Conservation (phyloP, 306 rosid species). For the Heteromeles arbutifolia region DNA sequence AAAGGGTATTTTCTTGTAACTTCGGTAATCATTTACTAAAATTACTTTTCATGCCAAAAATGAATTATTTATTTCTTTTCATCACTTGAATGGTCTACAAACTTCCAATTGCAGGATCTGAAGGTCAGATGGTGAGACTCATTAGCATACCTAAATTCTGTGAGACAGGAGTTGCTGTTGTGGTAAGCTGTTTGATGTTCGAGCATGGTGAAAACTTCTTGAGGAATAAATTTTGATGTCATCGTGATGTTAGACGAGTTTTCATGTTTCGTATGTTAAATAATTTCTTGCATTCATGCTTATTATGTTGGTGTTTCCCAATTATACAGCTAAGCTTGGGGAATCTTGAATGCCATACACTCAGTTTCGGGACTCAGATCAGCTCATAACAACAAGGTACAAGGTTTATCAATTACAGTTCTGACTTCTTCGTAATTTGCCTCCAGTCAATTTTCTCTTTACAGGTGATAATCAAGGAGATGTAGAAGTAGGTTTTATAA, state of each 20-base stretch:
- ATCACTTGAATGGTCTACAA: not conserved
- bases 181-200: constrained; percentile 47
- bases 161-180: constrained; percentile 75
- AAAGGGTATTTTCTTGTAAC: constrained; percentile 46
- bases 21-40: not conserved
- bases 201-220: not conserved
- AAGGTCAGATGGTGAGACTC: constrained; percentile 86
- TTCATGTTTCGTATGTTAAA: not conserved
- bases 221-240: not conserved
- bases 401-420: not conserved
- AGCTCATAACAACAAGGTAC: constrained; percentile 22
- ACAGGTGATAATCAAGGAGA: not conserved
- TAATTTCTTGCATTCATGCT: constrained; percentile 1
- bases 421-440: not conserved
- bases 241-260: not conserved
- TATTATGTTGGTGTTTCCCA: not conserved
- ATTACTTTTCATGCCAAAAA: not conserved
- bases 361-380: constrained; percentile 68
- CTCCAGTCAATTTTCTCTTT: not conserved
- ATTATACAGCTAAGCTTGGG: constrained; percentile 71
- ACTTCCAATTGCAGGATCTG: constrained; percentile 57
- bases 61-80: not conserved
- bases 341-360: constrained; percentile 74
- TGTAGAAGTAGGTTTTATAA: not conserved
- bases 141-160: constrained; percentile 74